Base-by-base conservation (phyloP, 2,329 filamentous ascomycete genomes). In the Hypoxylon sp. region DNA sequence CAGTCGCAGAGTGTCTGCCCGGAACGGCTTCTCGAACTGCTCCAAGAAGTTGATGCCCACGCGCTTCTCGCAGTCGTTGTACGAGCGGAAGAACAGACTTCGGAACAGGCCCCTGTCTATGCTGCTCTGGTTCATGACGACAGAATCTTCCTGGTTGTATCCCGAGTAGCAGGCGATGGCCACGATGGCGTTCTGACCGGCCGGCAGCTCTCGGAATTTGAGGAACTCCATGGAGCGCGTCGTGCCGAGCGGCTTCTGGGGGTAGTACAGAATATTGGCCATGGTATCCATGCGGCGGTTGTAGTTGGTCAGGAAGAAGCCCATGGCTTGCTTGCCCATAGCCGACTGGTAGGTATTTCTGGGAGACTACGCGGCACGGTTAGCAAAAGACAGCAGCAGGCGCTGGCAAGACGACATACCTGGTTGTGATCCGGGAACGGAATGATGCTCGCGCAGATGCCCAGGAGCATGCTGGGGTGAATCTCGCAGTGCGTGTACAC, bases 251-350 rank as follows among this genome's bases (percentile, higher is more conserved):
- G 95, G 95, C 75, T 99, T 99, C 77, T 99, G 95, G 0, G 95
- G 95, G 70, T 99, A 99, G 78, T 99, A 99, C 3, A 99, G 86
- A 73, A 99, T 96, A 69, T 99, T 99, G 69, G 94, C 90, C 95
- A 99, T 99, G 3, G 95, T 99, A 72, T 99, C 95, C 94, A 99
- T 98, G 63, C 95, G 92, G 61, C 94, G 88, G 35, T 91, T 89
- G 75, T 96, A 99, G 74, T 99, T 99, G 10, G 96, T 99, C 54
- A 99, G 83, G 80, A 97, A 97, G 69, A 98, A 93, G 72, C 96
- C 95, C 96, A 99, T 99, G 62, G 95, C 95, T 84, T 99, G 95
- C 79, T 99, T 99, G 81, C 96, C 95, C 95, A 99, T 99, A 73
- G 95, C 95, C 70, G 94, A 97, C 78, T 98, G 94, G 76, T 97